A percentile compares a stretch with the other conserved stretches of the same genome.
Evolutionary conservation across 495 filamentous ascomycete species (phyloP).

Genomic region (Penicillium herquei): DNA sequence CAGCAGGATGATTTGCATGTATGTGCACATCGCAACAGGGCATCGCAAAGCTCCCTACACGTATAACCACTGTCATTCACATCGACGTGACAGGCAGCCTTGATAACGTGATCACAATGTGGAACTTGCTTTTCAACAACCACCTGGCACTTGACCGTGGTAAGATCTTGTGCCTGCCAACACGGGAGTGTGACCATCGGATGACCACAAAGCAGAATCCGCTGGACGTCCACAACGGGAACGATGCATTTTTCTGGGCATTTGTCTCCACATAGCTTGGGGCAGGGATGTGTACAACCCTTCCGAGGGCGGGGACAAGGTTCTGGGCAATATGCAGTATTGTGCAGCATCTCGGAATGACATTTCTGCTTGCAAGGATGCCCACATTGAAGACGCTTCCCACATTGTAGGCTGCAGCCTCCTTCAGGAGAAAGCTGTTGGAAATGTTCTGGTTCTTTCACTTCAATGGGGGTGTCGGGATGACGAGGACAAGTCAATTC

Average conservation of each 20-base stretch:
- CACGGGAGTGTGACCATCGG: slow-evolving; percentile 45
- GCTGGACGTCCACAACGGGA: slow-evolving; percentile 31
- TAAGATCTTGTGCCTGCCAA: slow-evolving; percentile 45
- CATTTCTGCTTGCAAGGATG: slow-evolving; percentile 69
- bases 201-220: slow-evolving; percentile 62
- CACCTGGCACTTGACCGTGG: slow-evolving; percentile 34
- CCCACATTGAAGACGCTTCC: slow-evolving; percentile 62
- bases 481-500: slow-evolving; percentile 69
- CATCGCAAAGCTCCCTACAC: slow-evolving; percentile 50
- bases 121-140: slow-evolving; percentile 44
- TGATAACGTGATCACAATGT: slow-evolving; percentile 53
- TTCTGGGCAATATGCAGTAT: slow-evolving; percentile 60
- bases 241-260: slow-evolving; percentile 52
- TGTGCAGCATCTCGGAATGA: slow-evolving; percentile 66
- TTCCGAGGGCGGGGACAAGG: slow-evolving; percentile 54
- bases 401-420: slow-evolving; percentile 63
- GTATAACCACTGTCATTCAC: slow-evolving; percentile 29
- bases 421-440: slow-evolving; percentile 62
- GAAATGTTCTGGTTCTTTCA: slow-evolving; percentile 64
- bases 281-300: slow-evolving; percentile 63
- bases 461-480: slow-evolving; percentile 53
- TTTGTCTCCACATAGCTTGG: slow-evolving; percentile 55
- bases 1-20: slow-evolving; percentile 52
- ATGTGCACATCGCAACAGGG: slow-evolving; percentile 58
- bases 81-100: slow-evolving; percentile 50